A percentile compares a stretch with the other conserved stretches of the same genome.
Conservation (phyloP, 306 rosid genomes). For the Sechiopsis laciniata region DNA sequence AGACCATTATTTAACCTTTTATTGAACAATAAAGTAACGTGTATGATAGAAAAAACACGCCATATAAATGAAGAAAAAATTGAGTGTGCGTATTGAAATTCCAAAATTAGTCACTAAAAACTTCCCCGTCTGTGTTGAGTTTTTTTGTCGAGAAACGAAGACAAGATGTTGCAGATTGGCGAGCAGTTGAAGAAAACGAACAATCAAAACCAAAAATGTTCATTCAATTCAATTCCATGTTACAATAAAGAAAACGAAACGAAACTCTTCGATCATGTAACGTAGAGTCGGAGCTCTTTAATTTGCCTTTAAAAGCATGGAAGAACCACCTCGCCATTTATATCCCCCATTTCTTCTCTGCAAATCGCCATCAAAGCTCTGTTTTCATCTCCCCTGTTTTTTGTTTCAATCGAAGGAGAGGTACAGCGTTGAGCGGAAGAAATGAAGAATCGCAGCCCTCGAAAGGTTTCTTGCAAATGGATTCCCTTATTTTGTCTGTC, state of each 20-base stretch:
- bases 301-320: slow-evolving; percentile 1
- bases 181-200: too few relatives aligned
- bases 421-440: neutral
- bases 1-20: too few relatives aligned
- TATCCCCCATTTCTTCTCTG: neutral
- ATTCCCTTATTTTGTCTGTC: slow-evolving; percentile 2
- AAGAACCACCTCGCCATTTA: neutral
- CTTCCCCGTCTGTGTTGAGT: too few relatives aligned
- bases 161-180: too few relatives aligned
- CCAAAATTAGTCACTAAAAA: too few relatives aligned
- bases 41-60: too few relatives aligned
- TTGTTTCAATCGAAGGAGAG: neutral
- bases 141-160: too few relatives aligned
- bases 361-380: neutral
- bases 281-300: neutral
- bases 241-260: neutral
- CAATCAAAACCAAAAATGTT: neutral
- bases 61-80: too few relatives aligned
- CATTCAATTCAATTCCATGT: slow-evolving; percentile 5
- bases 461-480: slow-evolving; percentile 12
- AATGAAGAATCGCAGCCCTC: slow-evolving; percentile 9
- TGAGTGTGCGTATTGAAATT: too few relatives aligned
- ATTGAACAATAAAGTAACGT: too few relatives aligned
- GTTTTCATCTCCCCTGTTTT: neutral
- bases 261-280: neutral